Conservation (phyloP, 805 yeast genomes). For the Candida railenensis region DNA sequence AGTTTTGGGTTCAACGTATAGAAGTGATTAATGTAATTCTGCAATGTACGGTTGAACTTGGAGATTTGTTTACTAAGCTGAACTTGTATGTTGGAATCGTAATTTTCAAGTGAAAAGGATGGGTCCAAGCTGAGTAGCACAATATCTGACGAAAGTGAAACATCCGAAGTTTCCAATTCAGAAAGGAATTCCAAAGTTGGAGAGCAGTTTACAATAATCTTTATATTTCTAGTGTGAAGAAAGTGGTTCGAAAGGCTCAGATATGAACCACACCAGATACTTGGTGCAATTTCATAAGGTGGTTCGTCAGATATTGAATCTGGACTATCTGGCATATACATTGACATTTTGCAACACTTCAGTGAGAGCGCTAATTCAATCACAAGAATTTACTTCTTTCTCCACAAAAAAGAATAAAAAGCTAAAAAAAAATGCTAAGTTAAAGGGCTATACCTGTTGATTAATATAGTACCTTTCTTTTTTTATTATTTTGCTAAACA, state of each 20-base stretch:
- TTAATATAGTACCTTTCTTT: too few relatives aligned
- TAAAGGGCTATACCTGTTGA: background rate
- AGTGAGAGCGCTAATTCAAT: background rate
- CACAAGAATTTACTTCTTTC: background rate
- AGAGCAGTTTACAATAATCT: constrained; percentile 40
- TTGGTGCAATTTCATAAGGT: constrained; percentile 24
- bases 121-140: constrained; percentile 39
- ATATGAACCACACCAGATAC: constrained; percentile 28
- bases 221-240: constrained; percentile 24
- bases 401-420: background rate
- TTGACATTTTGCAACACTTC: background rate
- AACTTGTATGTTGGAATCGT: constrained; percentile 15
- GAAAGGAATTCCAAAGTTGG: constrained; percentile 29
- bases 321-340: constrained; percentile 6
- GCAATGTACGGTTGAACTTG: constrained; percentile 33
- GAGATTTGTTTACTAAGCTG: constrained; percentile 23
- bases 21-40: constrained; percentile 37
- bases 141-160: constrained; percentile 34
- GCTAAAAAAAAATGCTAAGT: background rate
- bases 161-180: constrained; percentile 17
- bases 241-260: constrained; percentile 12
- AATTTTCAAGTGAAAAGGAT: constrained; percentile 18
- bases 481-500: too few relatives aligned
- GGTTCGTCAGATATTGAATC: constrained; percentile 3
- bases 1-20: constrained; percentile 31